Percentiles rank a stretch among this genome's conserved stretches.
phyloP scores from a whole-genome alignment of 331 rosid genomes.

The Malus hybrid region DNA sequence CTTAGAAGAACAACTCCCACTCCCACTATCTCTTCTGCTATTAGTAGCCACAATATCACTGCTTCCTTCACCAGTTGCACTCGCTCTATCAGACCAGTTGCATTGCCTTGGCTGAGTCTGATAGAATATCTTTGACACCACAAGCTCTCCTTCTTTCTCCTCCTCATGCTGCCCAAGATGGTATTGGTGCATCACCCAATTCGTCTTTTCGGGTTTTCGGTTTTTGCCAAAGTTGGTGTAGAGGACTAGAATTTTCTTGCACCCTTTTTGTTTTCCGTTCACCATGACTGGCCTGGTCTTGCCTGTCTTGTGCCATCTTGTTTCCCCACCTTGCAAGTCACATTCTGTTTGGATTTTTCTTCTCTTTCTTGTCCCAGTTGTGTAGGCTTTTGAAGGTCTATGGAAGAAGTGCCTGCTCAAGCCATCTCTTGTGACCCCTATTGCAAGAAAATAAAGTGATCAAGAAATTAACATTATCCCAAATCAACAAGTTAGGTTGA shows the following conservation, averaged over 20 bases:
- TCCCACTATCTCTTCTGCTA: slow-evolving; percentile 52
- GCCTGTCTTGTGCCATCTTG: slow-evolving; percentile 98
- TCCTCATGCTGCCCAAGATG: slow-evolving; percentile 85
- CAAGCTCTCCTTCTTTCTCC: slow-evolving; percentile 96
- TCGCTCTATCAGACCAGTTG: slow-evolving; percentile 65
- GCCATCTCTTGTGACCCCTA: slow-evolving; percentile 94
- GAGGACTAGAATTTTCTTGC: slow-evolving; percentile 88
- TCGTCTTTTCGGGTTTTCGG: slow-evolving; percentile 89
- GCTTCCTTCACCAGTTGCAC: slow-evolving; percentile 38
- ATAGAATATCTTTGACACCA: slow-evolving; percentile 87
- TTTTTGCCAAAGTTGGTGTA: slow-evolving; percentile 95
- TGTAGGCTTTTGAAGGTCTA: slow-evolving; percentile 93
- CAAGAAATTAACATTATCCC: background rate
- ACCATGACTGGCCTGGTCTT: slow-evolving; percentile 86
- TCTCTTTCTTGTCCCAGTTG: slow-evolving; percentile 92
- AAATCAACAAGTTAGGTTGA: slow-evolving; percentile 48
- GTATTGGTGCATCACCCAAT: slow-evolving; percentile 99
- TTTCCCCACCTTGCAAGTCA: slow-evolving; percentile 73
- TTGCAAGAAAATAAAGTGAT: background rate
- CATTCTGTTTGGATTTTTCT: slow-evolving; percentile 88
- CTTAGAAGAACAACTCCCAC: slow-evolving; percentile 72
- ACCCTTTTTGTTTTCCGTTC: slow-evolving; percentile 83
- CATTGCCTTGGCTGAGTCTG: slow-evolving; percentile 22
- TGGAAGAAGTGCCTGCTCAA: slow-evolving; percentile 92
- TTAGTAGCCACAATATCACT: slow-evolving; percentile 12